Conservation (phyloP, 106 monocot genomes). For the Dendrobium huoshanense region DNA sequence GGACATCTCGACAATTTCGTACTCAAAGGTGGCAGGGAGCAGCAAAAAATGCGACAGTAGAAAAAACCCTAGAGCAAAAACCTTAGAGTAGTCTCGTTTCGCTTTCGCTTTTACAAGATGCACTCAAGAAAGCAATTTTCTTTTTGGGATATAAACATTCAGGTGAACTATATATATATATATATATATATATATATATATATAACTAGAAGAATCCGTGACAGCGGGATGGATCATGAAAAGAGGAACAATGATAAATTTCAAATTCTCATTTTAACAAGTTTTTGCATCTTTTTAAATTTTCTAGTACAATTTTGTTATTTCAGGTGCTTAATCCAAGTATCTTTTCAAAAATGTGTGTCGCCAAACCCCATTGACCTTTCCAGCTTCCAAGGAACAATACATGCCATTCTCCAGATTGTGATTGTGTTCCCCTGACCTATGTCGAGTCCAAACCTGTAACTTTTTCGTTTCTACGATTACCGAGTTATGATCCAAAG, state of each 20-base stretch:
- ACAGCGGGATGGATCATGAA: background rate
- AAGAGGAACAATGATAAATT: background rate
- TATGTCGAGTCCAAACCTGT: constrained; percentile 14
- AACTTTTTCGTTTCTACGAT: constrained; percentile 21
- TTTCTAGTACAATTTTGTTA: background rate
- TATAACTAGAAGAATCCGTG: background rate
- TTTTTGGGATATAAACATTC: too few species aligned
- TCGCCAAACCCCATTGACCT: background rate
- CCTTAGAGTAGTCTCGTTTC: too few species aligned
- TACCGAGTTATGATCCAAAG: constrained; percentile 5
- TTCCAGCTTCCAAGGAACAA: background rate
- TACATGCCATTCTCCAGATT: background rate
- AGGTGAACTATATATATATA: too few species aligned
- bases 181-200: too few species aligned
- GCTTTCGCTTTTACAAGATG: too few species aligned
- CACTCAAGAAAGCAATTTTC: too few species aligned
- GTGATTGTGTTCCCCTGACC: constrained; percentile 11
- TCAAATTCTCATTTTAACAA: background rate
- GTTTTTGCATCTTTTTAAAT: background rate
- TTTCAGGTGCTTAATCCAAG: background rate
- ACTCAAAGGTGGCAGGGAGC: too few species aligned
- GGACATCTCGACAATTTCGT: too few species aligned
- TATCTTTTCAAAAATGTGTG: constrained; percentile 1
- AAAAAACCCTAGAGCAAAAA: too few species aligned
- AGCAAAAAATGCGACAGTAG: too few species aligned